Evolutionary conservation across 2,329 filamentous ascomycete genomes (phyloP), one percentile per base, ranked within the genome.

Genomic region (Blastomyces silverae): DNA sequence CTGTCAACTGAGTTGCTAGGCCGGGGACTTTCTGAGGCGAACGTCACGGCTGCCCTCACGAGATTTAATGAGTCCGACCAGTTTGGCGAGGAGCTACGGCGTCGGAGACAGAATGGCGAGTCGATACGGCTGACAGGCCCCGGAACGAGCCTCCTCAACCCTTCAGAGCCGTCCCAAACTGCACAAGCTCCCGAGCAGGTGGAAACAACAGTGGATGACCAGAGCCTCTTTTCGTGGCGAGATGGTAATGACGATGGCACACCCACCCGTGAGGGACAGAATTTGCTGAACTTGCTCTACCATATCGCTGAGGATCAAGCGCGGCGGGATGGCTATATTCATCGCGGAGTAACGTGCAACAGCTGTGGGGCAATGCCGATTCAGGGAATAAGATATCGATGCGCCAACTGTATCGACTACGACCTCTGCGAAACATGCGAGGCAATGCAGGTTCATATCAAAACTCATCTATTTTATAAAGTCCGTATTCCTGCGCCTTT

Each of bases 401-500:
- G 94, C 77, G 88, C 92, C 70, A 97, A 99, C 78, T 99, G 94
- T 74, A 87, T 90, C 69, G 93, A 99, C 77, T 97, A 92, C 74
- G 94, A 99, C 74, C 85, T 99, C 1, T 99, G 94, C 79, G 92
- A 97, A 73, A 88, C 88, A 8, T 99, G 94, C 78, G 93, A 99
- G 78, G 81, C 84, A 20, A 78, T 81, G 70, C 76, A 80, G 65
- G 85, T 90, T 5, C 93, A 96, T 73, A 87, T 85, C 72, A 95
- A 93, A 75, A 96, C 92, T 1, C 94, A 99, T 76, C 85, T 97
- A 57, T 97, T 99, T 78, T 96, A 95, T 82, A 97, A 97, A 76
- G 90, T 99, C 73, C 88, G 88, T 64, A 88, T 97, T 13, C 94
- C 94, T 0, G 89, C 92, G 0, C 91, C 92, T 0, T 89, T 91